Percentiles rank a stretch among this genome's conserved stretches.
These are phyloP conservation scores for Rhizopogon sp. DNA, from an alignment of 768 basidiomycete genomes.

Conservation along the genomic window DNA sequence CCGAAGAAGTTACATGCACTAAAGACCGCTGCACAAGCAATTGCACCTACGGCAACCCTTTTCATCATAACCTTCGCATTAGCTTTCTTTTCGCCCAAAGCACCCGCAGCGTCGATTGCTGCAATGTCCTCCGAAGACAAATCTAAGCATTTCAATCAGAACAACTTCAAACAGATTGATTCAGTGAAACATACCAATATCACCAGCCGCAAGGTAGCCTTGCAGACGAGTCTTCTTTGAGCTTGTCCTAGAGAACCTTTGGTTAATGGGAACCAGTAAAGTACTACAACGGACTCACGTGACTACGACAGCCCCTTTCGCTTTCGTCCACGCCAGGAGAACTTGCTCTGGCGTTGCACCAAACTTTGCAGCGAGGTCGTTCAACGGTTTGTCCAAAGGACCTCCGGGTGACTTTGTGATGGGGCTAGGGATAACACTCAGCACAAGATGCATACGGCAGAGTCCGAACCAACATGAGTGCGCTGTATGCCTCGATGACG, in stretches of 20 bases:
- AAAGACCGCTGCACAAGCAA: not conserved
- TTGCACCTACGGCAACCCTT: conserved; percentile 1
- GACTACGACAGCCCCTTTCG: conserved; percentile 48
- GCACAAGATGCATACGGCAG: not conserved
- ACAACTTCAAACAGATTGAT: not conserved
- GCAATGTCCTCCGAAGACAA: conserved; percentile 45
- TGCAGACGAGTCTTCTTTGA: conserved; percentile 61
- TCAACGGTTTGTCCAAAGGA: conserved; percentile 3
- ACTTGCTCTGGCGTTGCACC: conserved; percentile 23
- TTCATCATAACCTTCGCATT: not conserved
- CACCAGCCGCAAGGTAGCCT: conserved; percentile 64
- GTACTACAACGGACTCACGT: conserved; percentile 36
- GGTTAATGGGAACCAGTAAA: not conserved
- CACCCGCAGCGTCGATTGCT: conserved; percentile 52
- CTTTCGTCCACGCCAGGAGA: conserved; percentile 30
- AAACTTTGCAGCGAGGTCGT: conserved; percentile 26
- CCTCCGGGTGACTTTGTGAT: too few relatives aligned
- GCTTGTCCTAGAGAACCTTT: conserved; percentile 41
- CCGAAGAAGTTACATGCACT: not conserved
- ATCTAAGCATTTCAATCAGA: not conserved
- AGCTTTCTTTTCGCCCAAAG: conserved; percentile 7
- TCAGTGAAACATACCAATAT: conserved; percentile 41
- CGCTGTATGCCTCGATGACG: conserved; percentile 12
- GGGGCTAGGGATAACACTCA: too few relatives aligned
- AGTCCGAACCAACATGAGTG: conserved; percentile 24